Base-by-base conservation (phyloP, 2,329 filamentous ascomycete genomes). In the Atkinsonella hypoxylon region DNA sequence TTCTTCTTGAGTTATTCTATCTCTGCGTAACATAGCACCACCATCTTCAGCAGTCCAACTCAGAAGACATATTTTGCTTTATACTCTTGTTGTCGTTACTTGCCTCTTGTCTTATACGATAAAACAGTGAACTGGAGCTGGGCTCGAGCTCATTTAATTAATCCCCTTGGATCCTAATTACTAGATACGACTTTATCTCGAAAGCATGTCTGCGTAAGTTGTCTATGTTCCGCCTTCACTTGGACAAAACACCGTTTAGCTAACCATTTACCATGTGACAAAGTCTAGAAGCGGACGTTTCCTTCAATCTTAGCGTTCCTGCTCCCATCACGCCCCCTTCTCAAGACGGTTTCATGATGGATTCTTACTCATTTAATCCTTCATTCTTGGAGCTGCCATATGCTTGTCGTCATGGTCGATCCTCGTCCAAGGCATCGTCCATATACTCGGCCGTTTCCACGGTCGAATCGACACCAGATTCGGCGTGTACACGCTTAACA, bases 381-480 rank as follows among this genome's bases (percentile, higher is more conserved):
- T 72, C 76, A 51, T 67, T 82, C 52, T 69, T 80, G 56, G 75
- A 79, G 56, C 71, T 79, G 54, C 70, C 77, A 22, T 79, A 69
- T 64, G 65, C 66, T 63, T 68, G 68, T 53, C 71, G 70, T 56
- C 81, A 87, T 64, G 74, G 71, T 64, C 80, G 81, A 62, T 79
- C 79, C 61, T 74, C 76, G 53, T 87, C 83, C 57, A 79, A 81
- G 60, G 76, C 77, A 47, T 86, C 77, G 45, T 86, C 85, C 55
- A 70, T 80, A 61, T 85, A 82, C 71, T 70, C 68, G 10, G 52
- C 57, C 48, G 77, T 85, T 64, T 87, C 84, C 43, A 79, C 63
- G n/a, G 60, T 61, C 31, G 66, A 70, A 46, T 78, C 78, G 54
- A 70, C 72, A 56, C 70, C 75, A 50, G 85, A 85, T 64, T 86